phyloP scores from a whole-genome alignment of 257 asterid species.

The Henckelia pumila region DNA sequence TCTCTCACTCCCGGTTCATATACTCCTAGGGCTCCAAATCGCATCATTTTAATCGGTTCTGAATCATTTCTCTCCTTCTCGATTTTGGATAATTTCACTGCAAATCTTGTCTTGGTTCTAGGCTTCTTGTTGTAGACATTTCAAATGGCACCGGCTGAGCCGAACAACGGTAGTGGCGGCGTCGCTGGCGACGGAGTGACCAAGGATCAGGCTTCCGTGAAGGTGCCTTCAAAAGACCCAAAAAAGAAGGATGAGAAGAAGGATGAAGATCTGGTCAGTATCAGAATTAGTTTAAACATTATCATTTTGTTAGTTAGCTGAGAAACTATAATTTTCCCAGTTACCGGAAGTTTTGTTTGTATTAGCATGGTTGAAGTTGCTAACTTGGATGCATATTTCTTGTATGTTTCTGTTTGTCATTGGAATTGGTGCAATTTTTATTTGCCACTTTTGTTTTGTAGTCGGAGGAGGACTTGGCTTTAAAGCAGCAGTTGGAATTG shows the following conservation, averaged over 20 bases:
- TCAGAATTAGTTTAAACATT: background rate
- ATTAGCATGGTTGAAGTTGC: background rate
- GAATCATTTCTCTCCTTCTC: too few relatives aligned
- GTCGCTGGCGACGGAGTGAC: constrained; percentile 42
- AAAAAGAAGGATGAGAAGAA: constrained; percentile 91
- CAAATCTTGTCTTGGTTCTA: constrained; percentile 8
- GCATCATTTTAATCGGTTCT: too few relatives aligned
- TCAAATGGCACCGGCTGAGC: constrained; percentile 51
- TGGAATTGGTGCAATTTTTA: constrained; percentile 17
- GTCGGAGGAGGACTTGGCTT: constrained; percentile 99
- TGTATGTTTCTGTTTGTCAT: background rate
- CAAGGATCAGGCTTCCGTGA: constrained; percentile 49
- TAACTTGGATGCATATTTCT: background rate
- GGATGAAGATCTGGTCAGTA: constrained; percentile 94
- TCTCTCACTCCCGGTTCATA: too few relatives aligned
- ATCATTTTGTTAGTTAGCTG: background rate
- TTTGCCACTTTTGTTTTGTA: constrained; percentile 23
- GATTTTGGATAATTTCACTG: background rate
- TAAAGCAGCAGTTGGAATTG: too few relatives aligned
- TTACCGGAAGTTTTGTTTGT: too few relatives aligned
- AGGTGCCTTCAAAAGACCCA: constrained; percentile 68
- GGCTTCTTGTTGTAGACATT: constrained; percentile 37
- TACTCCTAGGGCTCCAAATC: too few relatives aligned
- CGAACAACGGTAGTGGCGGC: constrained; percentile 43
- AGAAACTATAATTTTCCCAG: background rate